Conservation (phyloP, 2,329 filamentous ascomycete species). For the Cadophora sp. region DNA sequence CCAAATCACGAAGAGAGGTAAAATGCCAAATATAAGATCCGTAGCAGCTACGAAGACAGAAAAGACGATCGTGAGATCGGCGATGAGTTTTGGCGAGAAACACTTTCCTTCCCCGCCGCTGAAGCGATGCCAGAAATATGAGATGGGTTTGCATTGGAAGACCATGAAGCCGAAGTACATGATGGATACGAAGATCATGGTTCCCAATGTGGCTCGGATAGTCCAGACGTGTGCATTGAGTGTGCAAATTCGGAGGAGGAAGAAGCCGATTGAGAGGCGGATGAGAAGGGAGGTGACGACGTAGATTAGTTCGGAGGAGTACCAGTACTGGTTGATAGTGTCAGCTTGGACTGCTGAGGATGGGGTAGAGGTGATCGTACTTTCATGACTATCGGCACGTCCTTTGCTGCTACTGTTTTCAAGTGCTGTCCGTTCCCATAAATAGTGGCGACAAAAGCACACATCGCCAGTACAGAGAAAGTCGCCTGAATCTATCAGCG, state of each 20-base stretch:
- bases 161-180: conserved; percentile 28
- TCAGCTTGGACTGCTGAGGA: not conserved
- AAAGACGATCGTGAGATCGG: conserved; percentile 22
- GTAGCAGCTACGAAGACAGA: conserved; percentile 20
- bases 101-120: conserved; percentile 20
- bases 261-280: conserved; percentile 34
- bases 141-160: conserved; percentile 27
- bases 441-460: conserved; percentile 21
- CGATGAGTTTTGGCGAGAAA: conserved; percentile 6
- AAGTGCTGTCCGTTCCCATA: conserved; percentile 30
- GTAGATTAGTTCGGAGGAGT: conserved; percentile 24
- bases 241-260: conserved; percentile 25
- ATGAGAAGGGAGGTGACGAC: conserved; percentile 30
- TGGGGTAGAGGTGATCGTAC: conserved; percentile 10
- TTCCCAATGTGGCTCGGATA: conserved; percentile 23
- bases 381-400: conserved; percentile 29
- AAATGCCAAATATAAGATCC: conserved; percentile 29
- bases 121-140: conserved; percentile 31
- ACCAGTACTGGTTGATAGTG: conserved; percentile 23
- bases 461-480: conserved; percentile 20
- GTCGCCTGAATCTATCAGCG: conserved; percentile 3
- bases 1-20: conserved; percentile 31
- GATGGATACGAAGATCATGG: conserved; percentile 21
- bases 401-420: conserved; percentile 13
- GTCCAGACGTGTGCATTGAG: conserved; percentile 18